Conservation (phyloP, 345 rosid genomes). For the Populus deltoides region DNA sequence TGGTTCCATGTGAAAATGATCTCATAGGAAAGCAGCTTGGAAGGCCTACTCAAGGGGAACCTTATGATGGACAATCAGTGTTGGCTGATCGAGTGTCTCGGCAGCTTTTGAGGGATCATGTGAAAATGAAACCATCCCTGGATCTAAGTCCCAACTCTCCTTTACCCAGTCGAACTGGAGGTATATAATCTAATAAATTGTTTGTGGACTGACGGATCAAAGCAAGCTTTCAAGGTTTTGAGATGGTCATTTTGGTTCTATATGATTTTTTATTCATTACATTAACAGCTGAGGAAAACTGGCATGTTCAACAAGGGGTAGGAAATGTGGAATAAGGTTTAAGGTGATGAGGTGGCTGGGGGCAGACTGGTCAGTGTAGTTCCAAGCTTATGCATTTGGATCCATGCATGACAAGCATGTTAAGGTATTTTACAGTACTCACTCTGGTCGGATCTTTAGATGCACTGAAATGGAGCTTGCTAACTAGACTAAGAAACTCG, state of each 20-base stretch:
- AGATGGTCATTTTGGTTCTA: conserved; percentile 13
- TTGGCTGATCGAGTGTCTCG: conserved; percentile 64
- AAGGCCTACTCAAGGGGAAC: conserved; percentile 14
- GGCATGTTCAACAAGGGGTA: conserved; percentile 14
- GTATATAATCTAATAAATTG: conserved; percentile 21
- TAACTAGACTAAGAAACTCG: conserved; percentile 19
- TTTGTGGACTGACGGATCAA: background rate
- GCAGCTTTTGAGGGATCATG: conserved; percentile 60
- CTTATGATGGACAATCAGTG: conserved; percentile 45
- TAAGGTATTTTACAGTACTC: conserved; percentile 12
- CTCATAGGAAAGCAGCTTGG: conserved; percentile 41
- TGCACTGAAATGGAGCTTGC: conserved; percentile 8
- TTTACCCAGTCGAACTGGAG: conserved; percentile 37
- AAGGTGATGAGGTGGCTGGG: conserved; percentile 11
- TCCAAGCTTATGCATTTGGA: conserved; percentile 5
- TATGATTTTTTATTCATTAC: conserved; percentile 16
- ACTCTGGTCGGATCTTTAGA: conserved; percentile 12
- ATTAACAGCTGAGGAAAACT: conserved; percentile 23
- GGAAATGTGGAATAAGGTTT: conserved; percentile 24
- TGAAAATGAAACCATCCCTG: conserved; percentile 46
- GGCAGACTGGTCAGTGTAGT: conserved; percentile 3
- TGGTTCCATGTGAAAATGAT: conserved; percentile 38
- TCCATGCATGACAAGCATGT: conserved; percentile 3
- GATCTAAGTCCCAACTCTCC: conserved; percentile 48
- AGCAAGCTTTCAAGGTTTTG: conserved; percentile 13